Evolutionary conservation across 495 filamentous ascomycete genomes (phyloP).

Genomic region (Xylaria telfairii): DNA sequence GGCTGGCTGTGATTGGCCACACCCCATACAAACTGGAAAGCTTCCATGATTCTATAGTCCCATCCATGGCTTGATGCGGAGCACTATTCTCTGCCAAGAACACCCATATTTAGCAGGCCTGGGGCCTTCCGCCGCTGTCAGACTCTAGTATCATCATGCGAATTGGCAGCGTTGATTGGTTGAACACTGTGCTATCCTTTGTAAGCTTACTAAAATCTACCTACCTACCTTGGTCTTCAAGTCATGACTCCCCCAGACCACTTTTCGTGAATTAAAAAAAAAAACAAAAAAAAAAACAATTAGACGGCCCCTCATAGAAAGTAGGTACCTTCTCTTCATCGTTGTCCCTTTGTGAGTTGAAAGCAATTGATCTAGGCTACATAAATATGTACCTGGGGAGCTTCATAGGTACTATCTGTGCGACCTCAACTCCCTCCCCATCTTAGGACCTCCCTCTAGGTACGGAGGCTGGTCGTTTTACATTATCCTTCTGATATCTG

Average conservation of each 20-base stretch:
- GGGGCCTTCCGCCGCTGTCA: conserved; percentile 1
- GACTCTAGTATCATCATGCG: not conserved
- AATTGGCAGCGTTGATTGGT: conserved; percentile 10
- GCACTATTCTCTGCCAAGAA: conserved; percentile 23
- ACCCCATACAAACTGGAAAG: not conserved
- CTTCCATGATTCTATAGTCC: conserved; percentile 13
- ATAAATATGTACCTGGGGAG: no score
- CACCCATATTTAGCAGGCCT: conserved; percentile 23
- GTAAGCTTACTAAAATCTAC: conserved; percentile 26
- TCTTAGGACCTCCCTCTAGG: no score
- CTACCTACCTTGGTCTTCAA: no score
- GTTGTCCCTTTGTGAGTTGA: not conserved
- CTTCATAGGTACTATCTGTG: no score
- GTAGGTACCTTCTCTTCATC: not conserved
- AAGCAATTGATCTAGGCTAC: not conserved
- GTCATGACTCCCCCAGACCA: not conserved
- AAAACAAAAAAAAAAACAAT: no score
- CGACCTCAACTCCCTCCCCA: no score
- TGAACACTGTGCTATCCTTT: not conserved
- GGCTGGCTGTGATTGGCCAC: not conserved
- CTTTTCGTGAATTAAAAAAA: not conserved
- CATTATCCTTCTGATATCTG: conserved; percentile 8
- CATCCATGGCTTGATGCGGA: conserved; percentile 6
- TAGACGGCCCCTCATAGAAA: not conserved
- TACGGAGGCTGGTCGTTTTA: not conserved